Evolutionary conservation across 2,329 filamentous ascomycete species (phyloP).

Genomic region (Periconia digitata): DNA sequence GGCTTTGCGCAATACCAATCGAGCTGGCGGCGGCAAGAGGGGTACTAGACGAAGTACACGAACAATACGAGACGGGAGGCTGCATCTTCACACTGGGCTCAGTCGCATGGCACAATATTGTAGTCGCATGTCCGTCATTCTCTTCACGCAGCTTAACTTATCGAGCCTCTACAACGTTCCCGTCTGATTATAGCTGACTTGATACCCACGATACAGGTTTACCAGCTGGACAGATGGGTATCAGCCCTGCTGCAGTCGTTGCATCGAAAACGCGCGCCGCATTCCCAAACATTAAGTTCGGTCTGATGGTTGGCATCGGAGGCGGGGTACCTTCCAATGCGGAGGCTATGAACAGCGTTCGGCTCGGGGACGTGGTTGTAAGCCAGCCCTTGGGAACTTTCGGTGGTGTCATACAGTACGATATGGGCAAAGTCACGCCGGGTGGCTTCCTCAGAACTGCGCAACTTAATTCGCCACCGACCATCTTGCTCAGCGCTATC

Average conservation of each 20-base stretch:
- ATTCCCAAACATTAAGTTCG: background rate
- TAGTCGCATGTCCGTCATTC: background rate
- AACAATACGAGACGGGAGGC: background rate
- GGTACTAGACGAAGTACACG: constrained; percentile 1
- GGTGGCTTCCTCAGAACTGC: constrained; percentile 2
- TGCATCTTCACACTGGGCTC: background rate
- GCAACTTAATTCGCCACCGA: constrained; percentile 1
- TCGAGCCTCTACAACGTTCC: too few species aligned
- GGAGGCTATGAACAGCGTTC: background rate
- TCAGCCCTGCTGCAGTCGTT: background rate
- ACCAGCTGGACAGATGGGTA: background rate
- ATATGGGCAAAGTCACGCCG: constrained; percentile 3
- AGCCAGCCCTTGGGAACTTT: background rate
- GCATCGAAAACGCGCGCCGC: background rate
- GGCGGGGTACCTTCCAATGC: background rate
- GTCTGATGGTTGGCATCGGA: constrained; percentile 2
- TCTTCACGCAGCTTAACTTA: too few species aligned
- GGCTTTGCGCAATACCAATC: constrained; percentile 5
- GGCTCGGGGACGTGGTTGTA: constrained; percentile 4
- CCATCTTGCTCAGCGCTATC: background rate
- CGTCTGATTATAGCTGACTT: too few species aligned
- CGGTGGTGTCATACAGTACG: constrained; percentile 7
- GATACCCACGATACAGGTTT: too few species aligned
- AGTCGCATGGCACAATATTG: background rate
- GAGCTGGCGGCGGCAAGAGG: constrained; percentile 6